Evolutionary conservation across 192 early-diverging fungal species (phyloP).

Genomic region (Coemansia biformis): DNA sequence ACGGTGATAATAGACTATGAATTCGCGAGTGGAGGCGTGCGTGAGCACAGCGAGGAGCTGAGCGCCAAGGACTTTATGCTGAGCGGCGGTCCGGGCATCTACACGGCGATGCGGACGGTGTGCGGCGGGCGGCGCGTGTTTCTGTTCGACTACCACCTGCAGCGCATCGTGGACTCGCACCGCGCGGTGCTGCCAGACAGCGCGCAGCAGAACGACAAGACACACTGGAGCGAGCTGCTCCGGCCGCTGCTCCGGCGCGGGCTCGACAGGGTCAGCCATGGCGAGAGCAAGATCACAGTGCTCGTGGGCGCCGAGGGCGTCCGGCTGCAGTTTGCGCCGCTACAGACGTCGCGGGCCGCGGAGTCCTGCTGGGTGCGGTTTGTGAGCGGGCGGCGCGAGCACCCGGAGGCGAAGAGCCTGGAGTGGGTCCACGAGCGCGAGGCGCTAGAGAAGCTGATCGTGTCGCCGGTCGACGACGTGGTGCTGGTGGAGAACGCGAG

Average conservation of each 20-base stretch:
- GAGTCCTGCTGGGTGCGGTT: conserved; percentile 25
- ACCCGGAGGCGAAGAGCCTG: conserved; percentile 37
- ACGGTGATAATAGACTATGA: conserved; percentile 34
- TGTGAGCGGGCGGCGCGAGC: conserved; percentile 18
- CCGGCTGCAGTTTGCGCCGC: conserved; percentile 20
- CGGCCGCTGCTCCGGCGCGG: conserved; percentile 27
- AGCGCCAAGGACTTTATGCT: conserved; percentile 44
- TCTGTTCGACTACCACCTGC: conserved; percentile 38
- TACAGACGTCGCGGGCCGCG: not conserved
- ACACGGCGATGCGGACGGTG: conserved; percentile 45
- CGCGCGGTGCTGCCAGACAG: conserved; percentile 13
- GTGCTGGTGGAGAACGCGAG: conserved; percentile 22
- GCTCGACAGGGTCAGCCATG: conserved; percentile 2
- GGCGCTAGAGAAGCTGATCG: conserved; percentile 24
- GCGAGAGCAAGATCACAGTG: conserved; percentile 35
- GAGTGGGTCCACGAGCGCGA: conserved; percentile 49
- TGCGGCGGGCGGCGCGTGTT: conserved; percentile 25
- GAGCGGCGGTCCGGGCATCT: conserved; percentile 24
- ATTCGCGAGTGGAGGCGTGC: conserved; percentile 10
- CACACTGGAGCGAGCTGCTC: conserved; percentile 30
- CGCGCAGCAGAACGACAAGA: not conserved
- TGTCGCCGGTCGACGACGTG: conserved; percentile 31
- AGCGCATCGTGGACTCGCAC: conserved; percentile 34
- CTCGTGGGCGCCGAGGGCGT: conserved; percentile 18
- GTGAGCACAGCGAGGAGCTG: conserved; percentile 13